Conservation (phyloP, 257 asterid species). For the Euphrasia confusa region DNA sequence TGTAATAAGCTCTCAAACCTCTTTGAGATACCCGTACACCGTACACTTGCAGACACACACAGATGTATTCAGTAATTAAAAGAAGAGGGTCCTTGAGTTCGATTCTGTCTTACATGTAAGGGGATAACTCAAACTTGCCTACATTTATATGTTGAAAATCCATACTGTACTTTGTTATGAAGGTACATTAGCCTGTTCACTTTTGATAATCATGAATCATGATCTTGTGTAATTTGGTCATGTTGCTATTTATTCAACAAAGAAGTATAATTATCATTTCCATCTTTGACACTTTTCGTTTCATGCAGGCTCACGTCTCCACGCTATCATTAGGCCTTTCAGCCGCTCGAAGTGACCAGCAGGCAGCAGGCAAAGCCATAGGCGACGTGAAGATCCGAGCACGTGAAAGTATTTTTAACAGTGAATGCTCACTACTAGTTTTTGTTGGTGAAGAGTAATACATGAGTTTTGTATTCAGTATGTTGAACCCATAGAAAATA, state of each 20-base stretch:
- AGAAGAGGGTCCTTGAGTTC: no score
- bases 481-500: no score
- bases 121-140: no score
- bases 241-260: neutral
- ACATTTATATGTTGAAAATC: no score
- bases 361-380: neutral
- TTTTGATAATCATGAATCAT: neutral
- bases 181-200: neutral
- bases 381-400: neutral
- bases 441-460: no score
- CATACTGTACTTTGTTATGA: no score
- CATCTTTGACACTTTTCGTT: neutral
- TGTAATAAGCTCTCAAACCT: neutral
- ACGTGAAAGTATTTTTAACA: neutral
- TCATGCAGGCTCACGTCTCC: neutral
- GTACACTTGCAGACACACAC: no score
- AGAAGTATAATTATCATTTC: neutral
- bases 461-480: no score
- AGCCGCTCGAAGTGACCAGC: neutral
- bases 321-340: neutral
- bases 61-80: no score
- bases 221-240: neutral
- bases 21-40: no score
- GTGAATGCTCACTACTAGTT: no score
- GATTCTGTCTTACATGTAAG: no score